Conservation (phyloP, 192 early-diverging fungal species). For the Backusella westeae region DNA sequence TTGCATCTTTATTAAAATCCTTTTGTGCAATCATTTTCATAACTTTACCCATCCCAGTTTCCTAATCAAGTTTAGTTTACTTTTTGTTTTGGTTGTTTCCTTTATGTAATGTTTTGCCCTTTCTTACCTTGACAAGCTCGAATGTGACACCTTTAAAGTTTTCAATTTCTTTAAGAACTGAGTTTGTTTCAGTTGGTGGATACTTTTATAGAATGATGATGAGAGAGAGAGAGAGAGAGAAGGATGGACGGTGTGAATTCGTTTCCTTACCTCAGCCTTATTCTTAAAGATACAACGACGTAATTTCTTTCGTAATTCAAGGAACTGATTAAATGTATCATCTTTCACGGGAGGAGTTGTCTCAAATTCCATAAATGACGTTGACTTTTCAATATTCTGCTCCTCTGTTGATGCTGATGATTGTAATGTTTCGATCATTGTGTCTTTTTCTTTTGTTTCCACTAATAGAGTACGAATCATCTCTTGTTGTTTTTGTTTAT, state of each 20-base stretch:
- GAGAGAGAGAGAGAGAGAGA: too few relatives aligned
- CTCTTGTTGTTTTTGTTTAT: slow-evolving; percentile 18
- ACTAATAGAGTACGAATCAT: neutral
- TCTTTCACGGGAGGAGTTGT: neutral
- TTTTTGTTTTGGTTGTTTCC: neutral
- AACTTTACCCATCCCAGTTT: slow-evolving; percentile 38
- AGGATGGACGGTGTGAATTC: neutral
- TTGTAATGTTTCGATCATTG: neutral
- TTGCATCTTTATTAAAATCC: slow-evolving; percentile 16
- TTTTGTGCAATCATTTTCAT: slow-evolving; percentile 30
- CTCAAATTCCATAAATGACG: neutral
- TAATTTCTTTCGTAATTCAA: slow-evolving; percentile 30
- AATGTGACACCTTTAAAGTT: slow-evolving; percentile 30
- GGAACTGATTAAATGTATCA: slow-evolving; percentile 13
- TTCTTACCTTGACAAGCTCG: slow-evolving; percentile 34
- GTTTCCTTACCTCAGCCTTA: slow-evolving; percentile 9
- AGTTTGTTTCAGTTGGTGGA: neutral
- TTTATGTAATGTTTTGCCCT: neutral
- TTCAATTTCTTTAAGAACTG: slow-evolving; percentile 33
- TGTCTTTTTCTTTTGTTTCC: neutral
- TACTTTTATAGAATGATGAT: neutral
- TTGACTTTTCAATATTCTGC: neutral
- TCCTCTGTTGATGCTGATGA: neutral
- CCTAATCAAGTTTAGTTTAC: slow-evolving; percentile 13
- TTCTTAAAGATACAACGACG: slow-evolving; percentile 26